Evolutionary conservation across 2,329 filamentous ascomycete species (phyloP).

Genomic region (Hypoxylon sp.): DNA sequence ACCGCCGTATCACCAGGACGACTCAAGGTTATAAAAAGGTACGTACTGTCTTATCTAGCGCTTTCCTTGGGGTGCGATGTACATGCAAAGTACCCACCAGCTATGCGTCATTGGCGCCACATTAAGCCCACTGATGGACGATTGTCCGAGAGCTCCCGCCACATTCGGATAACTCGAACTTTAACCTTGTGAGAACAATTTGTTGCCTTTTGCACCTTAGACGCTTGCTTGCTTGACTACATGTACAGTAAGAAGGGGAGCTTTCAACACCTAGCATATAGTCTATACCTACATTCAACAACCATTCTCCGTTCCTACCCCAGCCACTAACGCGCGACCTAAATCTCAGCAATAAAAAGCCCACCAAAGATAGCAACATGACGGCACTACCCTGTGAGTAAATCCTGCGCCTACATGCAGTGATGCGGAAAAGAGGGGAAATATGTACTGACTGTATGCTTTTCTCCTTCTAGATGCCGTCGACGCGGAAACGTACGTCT

Average conservation of each 20-base stretch:
- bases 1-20: slow-evolving; percentile 44
- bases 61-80: neutral
- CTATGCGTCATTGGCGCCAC: slow-evolving; percentile 40
- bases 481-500: slow-evolving; percentile 86
- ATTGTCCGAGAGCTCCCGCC: slow-evolving; percentile 32
- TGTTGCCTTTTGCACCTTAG: too few relatives aligned
- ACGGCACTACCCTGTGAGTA: slow-evolving; percentile 47
- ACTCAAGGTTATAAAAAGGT: slow-evolving; percentile 22
- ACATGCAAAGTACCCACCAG: slow-evolving; percentile 9
- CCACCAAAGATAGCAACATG: slow-evolving; percentile 34
- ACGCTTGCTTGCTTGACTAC: too few relatives aligned
- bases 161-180: slow-evolving; percentile 28
- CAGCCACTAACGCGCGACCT: neutral
- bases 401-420: slow-evolving; percentile 1
- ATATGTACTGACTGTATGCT: slow-evolving; percentile 14
- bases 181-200: slow-evolving; percentile 15
- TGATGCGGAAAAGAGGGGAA: neutral
- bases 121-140: slow-evolving; percentile 6
- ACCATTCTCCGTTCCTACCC: too few relatives aligned
- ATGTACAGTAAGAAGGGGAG: too few relatives aligned
- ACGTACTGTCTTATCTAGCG: neutral
- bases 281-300: neutral
- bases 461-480: slow-evolving; percentile 76
- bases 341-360: slow-evolving; percentile 5
- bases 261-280: neutral